Evolutionary conservation across 2,329 filamentous ascomycete genomes (phyloP).

Genomic region (Sordariomycetes sp.): DNA sequence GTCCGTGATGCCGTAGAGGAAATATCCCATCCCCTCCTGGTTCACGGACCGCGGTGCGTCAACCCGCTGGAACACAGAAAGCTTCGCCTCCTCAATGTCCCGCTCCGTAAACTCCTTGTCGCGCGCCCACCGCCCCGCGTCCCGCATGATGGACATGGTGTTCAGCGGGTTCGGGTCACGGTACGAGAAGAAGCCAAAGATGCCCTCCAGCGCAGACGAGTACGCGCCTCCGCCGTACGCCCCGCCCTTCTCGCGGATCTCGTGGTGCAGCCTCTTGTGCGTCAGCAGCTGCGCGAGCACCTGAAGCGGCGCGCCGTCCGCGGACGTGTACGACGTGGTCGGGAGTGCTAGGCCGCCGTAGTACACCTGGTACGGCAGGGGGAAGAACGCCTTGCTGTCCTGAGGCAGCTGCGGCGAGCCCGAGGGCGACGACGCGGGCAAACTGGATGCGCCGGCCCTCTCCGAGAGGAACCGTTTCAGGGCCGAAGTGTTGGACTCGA

Average conservation of each 20-base stretch:
- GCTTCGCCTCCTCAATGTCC: constrained; percentile 90
- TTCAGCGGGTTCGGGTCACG: constrained; percentile 91
- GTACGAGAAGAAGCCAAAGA: constrained; percentile 95
- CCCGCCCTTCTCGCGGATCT: constrained; percentile 94
- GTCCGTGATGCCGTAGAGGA: constrained; percentile 72
- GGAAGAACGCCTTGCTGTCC: constrained; percentile 72
- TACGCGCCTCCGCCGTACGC: constrained; percentile 91
- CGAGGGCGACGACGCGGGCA: not conserved
- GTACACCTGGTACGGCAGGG: constrained; percentile 92
- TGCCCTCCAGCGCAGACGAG: constrained; percentile 62
- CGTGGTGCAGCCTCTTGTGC: constrained; percentile 92
- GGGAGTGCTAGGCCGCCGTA: constrained; percentile 76
- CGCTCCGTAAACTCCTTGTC: constrained; percentile 70
- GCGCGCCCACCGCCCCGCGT: constrained; percentile 70
- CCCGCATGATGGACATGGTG: constrained; percentile 71
- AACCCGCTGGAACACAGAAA: constrained; percentile 82
- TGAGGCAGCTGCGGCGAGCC: constrained; percentile 10
- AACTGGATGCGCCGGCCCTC: not conserved
- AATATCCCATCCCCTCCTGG: constrained; percentile 74
- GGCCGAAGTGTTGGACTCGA: constrained; percentile 53
- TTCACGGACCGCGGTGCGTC: constrained; percentile 84
- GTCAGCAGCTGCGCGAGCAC: constrained; percentile 86
- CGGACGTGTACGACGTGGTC: constrained; percentile 69
- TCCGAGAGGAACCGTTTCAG: constrained; percentile 55
- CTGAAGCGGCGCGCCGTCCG: constrained; percentile 66